Conservation (phyloP, 331 rosid species). For the Malus hybrid region DNA sequence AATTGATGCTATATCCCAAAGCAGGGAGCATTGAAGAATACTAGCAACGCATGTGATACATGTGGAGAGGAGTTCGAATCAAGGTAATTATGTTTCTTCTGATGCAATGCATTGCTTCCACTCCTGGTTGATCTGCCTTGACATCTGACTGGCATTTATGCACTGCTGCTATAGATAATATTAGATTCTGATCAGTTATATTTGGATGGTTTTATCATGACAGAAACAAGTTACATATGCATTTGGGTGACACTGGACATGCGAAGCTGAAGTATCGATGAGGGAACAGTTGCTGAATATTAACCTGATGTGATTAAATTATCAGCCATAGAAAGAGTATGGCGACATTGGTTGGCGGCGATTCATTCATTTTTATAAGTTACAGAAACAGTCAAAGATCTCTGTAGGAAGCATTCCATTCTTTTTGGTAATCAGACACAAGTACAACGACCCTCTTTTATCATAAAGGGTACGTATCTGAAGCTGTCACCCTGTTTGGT, state of each 20-base stretch:
- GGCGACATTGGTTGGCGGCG: slow-evolving; percentile 2
- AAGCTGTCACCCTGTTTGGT: neutral
- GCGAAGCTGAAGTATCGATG: slow-evolving; percentile 48
- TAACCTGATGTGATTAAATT: neutral
- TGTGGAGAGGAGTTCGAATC: slow-evolving; percentile 90
- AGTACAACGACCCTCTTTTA: neutral
- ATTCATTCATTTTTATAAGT: slow-evolving; percentile 24
- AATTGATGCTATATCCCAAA: slow-evolving; percentile 13
- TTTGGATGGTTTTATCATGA: slow-evolving; percentile 12
- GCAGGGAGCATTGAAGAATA: slow-evolving; percentile 46
- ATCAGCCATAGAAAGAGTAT: neutral
- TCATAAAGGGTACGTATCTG: neutral
- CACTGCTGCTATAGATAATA: neutral
- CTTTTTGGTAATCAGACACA: neutral
- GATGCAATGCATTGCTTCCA: neutral
- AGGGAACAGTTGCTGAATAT: slow-evolving; percentile 11
- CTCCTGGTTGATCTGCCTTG: neutral
- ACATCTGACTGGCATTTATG: neutral
- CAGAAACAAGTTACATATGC: slow-evolving; percentile 75
- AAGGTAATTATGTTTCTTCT: slow-evolving; percentile 37
- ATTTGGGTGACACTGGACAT: slow-evolving; percentile 81
- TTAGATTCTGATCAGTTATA: neutral
- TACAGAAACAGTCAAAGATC: neutral
- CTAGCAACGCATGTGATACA: slow-evolving; percentile 49
- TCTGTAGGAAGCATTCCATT: slow-evolving; percentile 10